phyloP scores from a whole-genome alignment of 192 early-diverging fungal genomes.

The Dispira simplex region DNA sequence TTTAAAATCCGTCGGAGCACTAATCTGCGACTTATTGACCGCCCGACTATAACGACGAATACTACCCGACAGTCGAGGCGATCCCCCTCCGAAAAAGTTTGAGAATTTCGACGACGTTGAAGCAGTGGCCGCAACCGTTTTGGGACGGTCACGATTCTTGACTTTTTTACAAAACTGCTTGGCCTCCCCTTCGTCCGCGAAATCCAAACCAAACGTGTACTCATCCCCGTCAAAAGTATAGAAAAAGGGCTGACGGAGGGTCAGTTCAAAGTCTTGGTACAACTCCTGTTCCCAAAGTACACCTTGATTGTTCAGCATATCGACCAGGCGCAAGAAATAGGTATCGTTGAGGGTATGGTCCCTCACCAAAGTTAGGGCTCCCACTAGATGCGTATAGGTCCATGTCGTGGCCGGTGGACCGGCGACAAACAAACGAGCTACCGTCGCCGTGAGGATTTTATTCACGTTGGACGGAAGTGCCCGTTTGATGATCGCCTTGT shows the following conservation, averaged over 20 bases:
- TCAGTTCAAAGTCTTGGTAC: constrained; percentile 53
- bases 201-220: constrained; percentile 51
- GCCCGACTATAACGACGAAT: constrained; percentile 21
- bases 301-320: constrained; percentile 36
- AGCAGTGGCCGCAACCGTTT: constrained; percentile 11
- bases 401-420: constrained; percentile 44
- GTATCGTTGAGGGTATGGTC: constrained; percentile 40
- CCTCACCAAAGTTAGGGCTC: constrained; percentile 49
- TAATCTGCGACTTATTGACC: constrained; percentile 43
- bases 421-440: constrained; percentile 59
- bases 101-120: constrained; percentile 13
- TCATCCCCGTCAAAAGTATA: constrained; percentile 47
- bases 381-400: constrained; percentile 53
- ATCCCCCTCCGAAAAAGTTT: constrained; percentile 12
- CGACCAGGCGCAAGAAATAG: constrained; percentile 53
- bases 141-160: constrained; percentile 26
- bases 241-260: constrained; percentile 44
- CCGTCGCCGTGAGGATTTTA: constrained; percentile 62
- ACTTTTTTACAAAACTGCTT: constrained; percentile 47
- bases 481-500: constrained; percentile 44
- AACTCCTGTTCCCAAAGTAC: constrained; percentile 73
- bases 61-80: background rate
- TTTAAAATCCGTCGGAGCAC: constrained; percentile 35
- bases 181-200: constrained; percentile 51
- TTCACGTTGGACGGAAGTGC: constrained; percentile 35